Evolutionary conservation across 129 eudicot genomes (phyloP).

Genomic region (Chrysanthemum seticuspe): DNA sequence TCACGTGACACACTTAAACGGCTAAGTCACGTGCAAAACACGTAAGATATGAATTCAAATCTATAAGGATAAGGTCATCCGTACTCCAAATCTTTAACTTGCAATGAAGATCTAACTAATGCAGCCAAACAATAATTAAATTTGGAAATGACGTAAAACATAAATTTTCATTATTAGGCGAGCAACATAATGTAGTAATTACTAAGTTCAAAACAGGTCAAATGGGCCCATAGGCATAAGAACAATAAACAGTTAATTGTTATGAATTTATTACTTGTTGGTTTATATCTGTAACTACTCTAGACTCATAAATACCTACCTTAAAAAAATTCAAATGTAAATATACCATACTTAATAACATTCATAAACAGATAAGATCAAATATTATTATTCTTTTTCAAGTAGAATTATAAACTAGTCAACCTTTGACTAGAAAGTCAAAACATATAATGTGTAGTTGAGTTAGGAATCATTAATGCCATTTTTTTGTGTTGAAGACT

Average conservation of each 20-base stretch:
- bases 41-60: too few relatives aligned
- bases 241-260: not conserved
- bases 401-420: not conserved
- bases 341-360: not conserved
- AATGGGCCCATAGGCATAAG: not conserved
- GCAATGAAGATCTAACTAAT: conserved; percentile 5
- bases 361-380: not conserved
- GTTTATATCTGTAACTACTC: not conserved
- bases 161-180: not conserved
- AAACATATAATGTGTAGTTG: not conserved
- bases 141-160: too few relatives aligned
- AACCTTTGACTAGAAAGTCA: conserved; percentile 8
- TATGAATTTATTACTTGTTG: not conserved
- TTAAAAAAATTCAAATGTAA: not conserved
- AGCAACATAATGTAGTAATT: not conserved
- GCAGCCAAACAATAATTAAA: conserved; percentile 1
- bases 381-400: not conserved
- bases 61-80: too few relatives aligned
- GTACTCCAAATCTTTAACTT: conserved; percentile 4
- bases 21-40: too few relatives aligned
- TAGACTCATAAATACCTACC: conserved; percentile 11
- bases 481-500: not conserved
- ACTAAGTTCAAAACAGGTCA: not conserved
- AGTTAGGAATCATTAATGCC: not conserved
- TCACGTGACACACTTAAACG: too few relatives aligned